Conservation (phyloP, 345 rosid genomes). For the Lepidium aucheri region DNA sequence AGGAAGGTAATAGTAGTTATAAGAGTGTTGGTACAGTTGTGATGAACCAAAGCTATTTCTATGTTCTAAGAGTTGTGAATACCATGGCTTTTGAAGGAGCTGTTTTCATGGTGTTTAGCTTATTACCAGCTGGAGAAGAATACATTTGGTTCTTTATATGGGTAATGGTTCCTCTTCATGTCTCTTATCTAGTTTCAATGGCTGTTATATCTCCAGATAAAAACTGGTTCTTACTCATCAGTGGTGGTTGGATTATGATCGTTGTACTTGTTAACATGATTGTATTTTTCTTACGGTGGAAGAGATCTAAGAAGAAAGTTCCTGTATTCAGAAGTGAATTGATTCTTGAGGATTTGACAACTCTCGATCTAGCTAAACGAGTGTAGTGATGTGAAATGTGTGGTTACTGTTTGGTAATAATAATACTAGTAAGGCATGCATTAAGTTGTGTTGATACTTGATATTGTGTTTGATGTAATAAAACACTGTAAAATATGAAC, state of each 20-base stretch:
- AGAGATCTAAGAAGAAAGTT: neutral
- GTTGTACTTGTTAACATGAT: neutral
- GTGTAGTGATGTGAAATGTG: neutral
- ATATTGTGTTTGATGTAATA: neutral
- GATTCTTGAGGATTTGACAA: neutral
- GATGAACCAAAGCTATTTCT: neutral
- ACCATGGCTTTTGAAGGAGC: neutral
- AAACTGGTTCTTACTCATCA: neutral
- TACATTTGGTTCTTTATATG: neutral
- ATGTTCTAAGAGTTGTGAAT: neutral
- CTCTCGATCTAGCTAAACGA: neutral
- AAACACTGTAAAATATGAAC: too few relatives aligned
- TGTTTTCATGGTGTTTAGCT: neutral
- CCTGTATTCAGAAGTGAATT: neutral
- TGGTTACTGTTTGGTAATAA: neutral
- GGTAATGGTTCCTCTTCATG: neutral
- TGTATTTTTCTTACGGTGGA: neutral
- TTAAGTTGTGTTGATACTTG: neutral
- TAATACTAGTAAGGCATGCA: neutral
- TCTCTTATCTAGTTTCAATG: conserved; percentile 1
- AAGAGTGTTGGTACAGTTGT: neutral
- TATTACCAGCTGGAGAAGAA: neutral
- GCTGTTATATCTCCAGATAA: neutral
- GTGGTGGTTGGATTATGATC: neutral
- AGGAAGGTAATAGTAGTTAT: neutral